These are phyloP conservation scores for Penicillium rolfsii DNA, from an alignment of 2,329 filamentous ascomycete genomes.

Conservation along the genomic window DNA sequence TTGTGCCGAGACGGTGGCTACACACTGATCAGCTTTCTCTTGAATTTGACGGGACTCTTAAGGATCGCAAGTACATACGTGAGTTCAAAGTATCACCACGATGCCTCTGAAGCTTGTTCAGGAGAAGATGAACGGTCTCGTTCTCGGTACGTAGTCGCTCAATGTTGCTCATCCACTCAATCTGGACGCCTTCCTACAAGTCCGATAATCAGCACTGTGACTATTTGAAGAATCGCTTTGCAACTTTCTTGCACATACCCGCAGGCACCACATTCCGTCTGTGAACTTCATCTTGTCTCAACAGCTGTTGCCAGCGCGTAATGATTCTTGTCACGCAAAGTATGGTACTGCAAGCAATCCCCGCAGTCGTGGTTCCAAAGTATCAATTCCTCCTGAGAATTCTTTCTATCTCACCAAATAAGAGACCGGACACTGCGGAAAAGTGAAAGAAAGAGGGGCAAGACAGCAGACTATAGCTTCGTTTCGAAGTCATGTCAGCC, in stretches of 20 bases:
- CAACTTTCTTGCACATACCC: constrained; percentile 24
- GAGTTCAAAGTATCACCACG: constrained; percentile 48
- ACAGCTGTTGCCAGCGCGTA: neutral
- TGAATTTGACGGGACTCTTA: neutral
- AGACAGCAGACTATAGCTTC: neutral
- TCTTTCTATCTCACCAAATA: neutral
- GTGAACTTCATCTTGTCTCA: constrained; percentile 46
- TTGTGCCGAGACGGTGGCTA: constrained; percentile 40
- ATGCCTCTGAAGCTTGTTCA: constrained; percentile 44
- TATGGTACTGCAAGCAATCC: neutral
- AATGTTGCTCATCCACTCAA: constrained; percentile 50
- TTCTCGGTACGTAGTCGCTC: constrained; percentile 38
- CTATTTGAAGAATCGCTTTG: neutral
- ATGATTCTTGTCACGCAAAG: no score
- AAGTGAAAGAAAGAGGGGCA: neutral
- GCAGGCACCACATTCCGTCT: constrained; percentile 46
- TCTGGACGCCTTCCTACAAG: constrained; percentile 39
- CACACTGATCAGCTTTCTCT: neutral
- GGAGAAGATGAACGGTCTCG: constrained; percentile 39
- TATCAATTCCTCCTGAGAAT: no score
- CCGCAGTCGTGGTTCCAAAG: neutral
- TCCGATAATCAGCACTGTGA: neutral
- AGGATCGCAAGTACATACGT: constrained; percentile 24
- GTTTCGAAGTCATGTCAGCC: constrained; percentile 2
- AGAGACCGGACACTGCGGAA: neutral